Evolutionary conservation across 2,329 filamentous ascomycete species (phyloP), one percentile per base, ranked within the genome.

Genomic region (Beauveria sp.): DNA sequence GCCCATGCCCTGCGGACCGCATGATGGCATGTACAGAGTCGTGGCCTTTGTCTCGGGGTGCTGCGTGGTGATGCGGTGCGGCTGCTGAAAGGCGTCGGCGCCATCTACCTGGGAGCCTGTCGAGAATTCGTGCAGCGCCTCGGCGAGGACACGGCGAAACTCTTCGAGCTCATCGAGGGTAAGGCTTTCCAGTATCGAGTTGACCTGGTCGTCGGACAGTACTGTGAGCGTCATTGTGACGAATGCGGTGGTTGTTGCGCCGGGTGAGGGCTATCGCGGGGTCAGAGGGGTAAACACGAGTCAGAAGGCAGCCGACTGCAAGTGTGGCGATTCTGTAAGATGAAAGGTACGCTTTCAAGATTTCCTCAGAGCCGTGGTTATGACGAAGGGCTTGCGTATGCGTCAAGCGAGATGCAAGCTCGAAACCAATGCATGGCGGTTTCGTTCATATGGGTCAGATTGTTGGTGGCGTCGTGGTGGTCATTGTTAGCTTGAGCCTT

Each of bases 1-100:
- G 3, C 85, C 87, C 65, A 89, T 86, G 31, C 83, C 84, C 8
- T 76, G 72, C 0, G 83, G 82, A 63, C 85, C 85, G 26, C 81
- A 84, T 1, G 88, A 88, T 0, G 89, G 89, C 86, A 91, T 91
- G 70, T 91, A 91, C 24, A 91, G 75, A 2, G 87, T 90, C 20
- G 84, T 87, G 34, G 80, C 77, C 46, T 79, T 79, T 18, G 80
- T 82, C 0, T 71, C 72, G 1, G 74, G 69, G 28, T 80, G 81
- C 46, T 79, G 71, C 8, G 84, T 76, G 0, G 78, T 73, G 10
- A 78, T 78, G 38, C 83, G 77, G 61, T 79, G 76, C 6, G 84
- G 85, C 66, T 87, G 83, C 65, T 86, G 79, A 61, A 82, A 78
- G 3, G 80, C 68, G 42, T 74, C 76, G 43, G 73, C 72, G 40